These are phyloP conservation scores for Spizellomyces punctatus DNA, from an alignment of 192 early-diverging fungal species.

Conservation along the genomic window DNA sequence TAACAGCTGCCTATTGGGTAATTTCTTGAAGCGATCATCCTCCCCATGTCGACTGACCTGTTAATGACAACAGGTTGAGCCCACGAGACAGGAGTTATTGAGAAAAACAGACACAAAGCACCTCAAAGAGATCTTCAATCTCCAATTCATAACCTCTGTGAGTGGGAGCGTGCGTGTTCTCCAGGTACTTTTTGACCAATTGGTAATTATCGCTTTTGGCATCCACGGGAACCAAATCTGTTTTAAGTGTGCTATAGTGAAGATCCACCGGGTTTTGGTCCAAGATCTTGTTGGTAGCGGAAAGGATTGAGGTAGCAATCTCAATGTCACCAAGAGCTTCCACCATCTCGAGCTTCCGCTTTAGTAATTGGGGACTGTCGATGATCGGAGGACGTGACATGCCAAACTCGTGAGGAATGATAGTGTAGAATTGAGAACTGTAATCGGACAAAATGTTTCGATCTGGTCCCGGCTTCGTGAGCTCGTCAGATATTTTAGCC, in stretches of 20 bases:
- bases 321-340: conserved; percentile 33
- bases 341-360: conserved; percentile 37
- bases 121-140: conserved; percentile 47
- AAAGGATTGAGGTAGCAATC: conserved; percentile 31
- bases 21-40: conserved; percentile 44
- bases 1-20: conserved; percentile 69
- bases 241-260: conserved; percentile 59
- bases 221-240: conserved; percentile 59
- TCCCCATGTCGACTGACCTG: conserved; percentile 65
- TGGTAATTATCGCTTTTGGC: conserved; percentile 53
- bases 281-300: conserved; percentile 37
- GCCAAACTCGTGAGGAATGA: conserved; percentile 72
- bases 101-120: background rate
- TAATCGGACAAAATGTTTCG: conserved; percentile 17
- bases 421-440: conserved; percentile 62
- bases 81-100: conserved; percentile 33
- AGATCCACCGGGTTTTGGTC: conserved; percentile 61
- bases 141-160: conserved; percentile 50
- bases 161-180: conserved; percentile 68
- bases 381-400: conserved; percentile 53
- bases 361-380: conserved; percentile 46
- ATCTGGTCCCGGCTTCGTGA: conserved; percentile 17
- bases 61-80: conserved; percentile 45
- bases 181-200: conserved; percentile 60
- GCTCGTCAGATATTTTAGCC: conserved; percentile 53